Evolutionary conservation across 2,329 filamentous ascomycete genomes (phyloP).

Genomic region (Clarireedia homoeocarpa): DNA sequence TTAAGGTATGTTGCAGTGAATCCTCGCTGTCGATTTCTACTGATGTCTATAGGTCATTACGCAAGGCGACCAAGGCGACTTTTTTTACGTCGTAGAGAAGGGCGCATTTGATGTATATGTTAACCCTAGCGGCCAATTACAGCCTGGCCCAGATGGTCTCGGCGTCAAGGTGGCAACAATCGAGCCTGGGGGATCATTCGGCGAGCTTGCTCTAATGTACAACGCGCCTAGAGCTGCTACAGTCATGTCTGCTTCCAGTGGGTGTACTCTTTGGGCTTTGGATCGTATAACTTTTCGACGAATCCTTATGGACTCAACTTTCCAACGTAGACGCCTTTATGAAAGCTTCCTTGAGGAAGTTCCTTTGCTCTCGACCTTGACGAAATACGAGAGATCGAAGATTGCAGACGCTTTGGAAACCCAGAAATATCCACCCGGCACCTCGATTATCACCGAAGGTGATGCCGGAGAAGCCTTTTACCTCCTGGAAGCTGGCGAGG

Average conservation of each 20-base stretch:
- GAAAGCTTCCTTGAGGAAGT: slow-evolving; percentile 95
- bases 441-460: slow-evolving; percentile 84
- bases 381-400: slow-evolving; percentile 90
- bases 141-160: slow-evolving; percentile 74
- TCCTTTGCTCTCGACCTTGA: slow-evolving; percentile 72
- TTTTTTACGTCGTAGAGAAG: slow-evolving; percentile 94
- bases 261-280: slow-evolving; percentile 83
- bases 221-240: slow-evolving; percentile 94
- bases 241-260: slow-evolving; percentile 71
- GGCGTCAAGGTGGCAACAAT: slow-evolving; percentile 76
- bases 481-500: slow-evolving; percentile 79
- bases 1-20: slow-evolving; percentile 43
- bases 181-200: slow-evolving; percentile 85
- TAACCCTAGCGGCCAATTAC: slow-evolving; percentile 66
- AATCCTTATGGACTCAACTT: slow-evolving; percentile 96
- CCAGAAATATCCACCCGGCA: slow-evolving; percentile 70
- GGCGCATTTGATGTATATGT: slow-evolving; percentile 89
- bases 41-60: slow-evolving; percentile 64
- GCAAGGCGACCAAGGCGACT: slow-evolving; percentile 93
- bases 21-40: neutral
- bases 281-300: slow-evolving; percentile 95
- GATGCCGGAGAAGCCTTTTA: slow-evolving; percentile 90
- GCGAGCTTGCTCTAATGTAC: slow-evolving; percentile 96
- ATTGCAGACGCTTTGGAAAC: slow-evolving; percentile 95
- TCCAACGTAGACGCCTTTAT: slow-evolving; percentile 92